These are phyloP conservation scores for Mycena polygramma DNA, from an alignment of 768 basidiomycete species.

Conservation along the genomic window DNA sequence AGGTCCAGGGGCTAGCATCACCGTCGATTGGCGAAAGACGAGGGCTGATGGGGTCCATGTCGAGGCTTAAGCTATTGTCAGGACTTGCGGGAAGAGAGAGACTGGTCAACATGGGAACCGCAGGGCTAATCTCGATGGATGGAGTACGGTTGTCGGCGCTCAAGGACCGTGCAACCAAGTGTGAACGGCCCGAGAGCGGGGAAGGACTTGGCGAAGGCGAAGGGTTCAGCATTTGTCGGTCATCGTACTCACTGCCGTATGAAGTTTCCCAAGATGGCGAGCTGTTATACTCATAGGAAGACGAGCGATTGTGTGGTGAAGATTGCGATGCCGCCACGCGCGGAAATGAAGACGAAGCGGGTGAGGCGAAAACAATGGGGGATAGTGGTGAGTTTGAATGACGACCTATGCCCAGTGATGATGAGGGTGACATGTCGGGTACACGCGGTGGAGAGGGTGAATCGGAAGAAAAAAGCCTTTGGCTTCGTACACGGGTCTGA, in stretches of 20 bases:
- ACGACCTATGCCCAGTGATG: slow-evolving; percentile 10
- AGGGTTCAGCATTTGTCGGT: slow-evolving; percentile 32
- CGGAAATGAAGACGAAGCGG: slow-evolving; percentile 42
- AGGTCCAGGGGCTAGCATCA: slow-evolving; percentile 35
- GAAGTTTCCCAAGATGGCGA: slow-evolving; percentile 48
- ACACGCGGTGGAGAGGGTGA: slow-evolving; percentile 35
- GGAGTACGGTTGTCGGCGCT: slow-evolving; percentile 32
- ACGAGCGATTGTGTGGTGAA: slow-evolving; percentile 33
- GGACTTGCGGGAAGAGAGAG: slow-evolving; percentile 48
- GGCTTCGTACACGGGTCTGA: slow-evolving; percentile 11
- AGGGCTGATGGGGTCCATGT: slow-evolving; percentile 32
- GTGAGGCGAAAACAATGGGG: slow-evolving; percentile 46
- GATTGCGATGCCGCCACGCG: slow-evolving; percentile 30
- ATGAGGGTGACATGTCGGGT: slow-evolving; percentile 22
- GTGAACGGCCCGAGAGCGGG: slow-evolving; percentile 26
- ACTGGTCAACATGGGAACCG: slow-evolving; percentile 41
- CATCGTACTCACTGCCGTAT: slow-evolving; percentile 39
- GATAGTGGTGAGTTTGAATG: slow-evolving; percentile 31
- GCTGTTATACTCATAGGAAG: slow-evolving; percentile 38
- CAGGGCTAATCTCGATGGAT: slow-evolving; percentile 42
- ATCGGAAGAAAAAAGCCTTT: slow-evolving; percentile 24
- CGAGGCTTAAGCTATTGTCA: slow-evolving; percentile 34
- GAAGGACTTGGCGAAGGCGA: slow-evolving; percentile 33
- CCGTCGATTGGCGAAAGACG: slow-evolving; percentile 32
- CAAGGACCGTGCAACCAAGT: slow-evolving; percentile 19